These are phyloP conservation scores for Termitomyces sp. DNA, from an alignment of 768 basidiomycete species.

Conservation along the genomic window DNA sequence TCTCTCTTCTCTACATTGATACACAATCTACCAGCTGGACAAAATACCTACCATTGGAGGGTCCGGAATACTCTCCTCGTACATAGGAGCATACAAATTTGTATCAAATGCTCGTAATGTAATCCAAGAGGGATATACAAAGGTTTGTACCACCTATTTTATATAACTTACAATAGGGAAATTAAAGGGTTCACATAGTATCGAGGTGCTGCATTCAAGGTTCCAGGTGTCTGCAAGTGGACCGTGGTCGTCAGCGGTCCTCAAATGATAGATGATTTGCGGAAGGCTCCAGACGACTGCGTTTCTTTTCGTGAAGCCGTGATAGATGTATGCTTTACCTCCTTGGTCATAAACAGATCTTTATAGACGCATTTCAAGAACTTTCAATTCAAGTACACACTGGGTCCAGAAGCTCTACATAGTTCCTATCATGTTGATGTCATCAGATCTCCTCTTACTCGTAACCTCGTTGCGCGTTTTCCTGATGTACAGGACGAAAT, in stretches of 20 bases:
- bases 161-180: neutral
- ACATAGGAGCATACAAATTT: slow-evolving; percentile 22
- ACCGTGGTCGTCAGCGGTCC: slow-evolving; percentile 21
- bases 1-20: neutral
- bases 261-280: slow-evolving; percentile 21
- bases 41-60: slow-evolving; percentile 28
- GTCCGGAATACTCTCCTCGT: slow-evolving; percentile 25
- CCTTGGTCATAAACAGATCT: too few species aligned
- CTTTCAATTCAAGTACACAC: neutral
- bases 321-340: slow-evolving; percentile 17
- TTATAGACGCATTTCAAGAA: too few species aligned
- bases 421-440: slow-evolving; percentile 27
- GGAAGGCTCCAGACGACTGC: slow-evolving; percentile 33
- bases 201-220: slow-evolving; percentile 28
- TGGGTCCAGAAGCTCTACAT: slow-evolving; percentile 24
- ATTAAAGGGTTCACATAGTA: slow-evolving; percentile 5
- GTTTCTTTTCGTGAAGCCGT: slow-evolving; percentile 24
- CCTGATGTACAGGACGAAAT: slow-evolving; percentile 42
- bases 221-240: slow-evolving; percentile 39
- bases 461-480: slow-evolving; percentile 32
- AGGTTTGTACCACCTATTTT: slow-evolving; percentile 13
- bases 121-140: slow-evolving; percentile 26
- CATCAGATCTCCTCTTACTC: slow-evolving; percentile 27
- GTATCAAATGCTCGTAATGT: slow-evolving; percentile 19
- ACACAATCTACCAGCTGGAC: slow-evolving; percentile 6